phyloP scores from a whole-genome alignment of 768 basidiomycete genomes.

The Mycena floridula region DNA sequence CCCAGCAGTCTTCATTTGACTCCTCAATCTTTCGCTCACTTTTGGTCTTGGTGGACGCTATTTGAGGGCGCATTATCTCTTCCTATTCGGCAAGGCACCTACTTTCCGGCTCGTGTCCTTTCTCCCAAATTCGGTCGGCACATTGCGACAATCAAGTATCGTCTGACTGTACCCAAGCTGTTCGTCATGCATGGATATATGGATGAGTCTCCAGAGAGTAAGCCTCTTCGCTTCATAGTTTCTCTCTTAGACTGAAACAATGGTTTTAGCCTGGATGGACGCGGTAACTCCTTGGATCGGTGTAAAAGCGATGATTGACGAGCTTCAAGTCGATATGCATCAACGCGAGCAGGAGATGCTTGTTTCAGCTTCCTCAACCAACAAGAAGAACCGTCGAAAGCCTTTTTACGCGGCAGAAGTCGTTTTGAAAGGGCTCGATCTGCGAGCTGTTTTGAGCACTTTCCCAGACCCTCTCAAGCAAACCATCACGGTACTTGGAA shows the following conservation, averaged over 20 bases:
- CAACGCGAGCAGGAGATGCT: slow-evolving; percentile 81
- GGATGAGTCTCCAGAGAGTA: slow-evolving; percentile 66
- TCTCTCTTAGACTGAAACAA: slow-evolving; percentile 2
- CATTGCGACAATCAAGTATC: slow-evolving; percentile 88
- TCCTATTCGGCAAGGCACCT: slow-evolving; percentile 83
- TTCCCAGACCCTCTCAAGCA: slow-evolving; percentile 72
- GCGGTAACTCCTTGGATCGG: slow-evolving; percentile 80
- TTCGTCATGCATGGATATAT: slow-evolving; percentile 86
- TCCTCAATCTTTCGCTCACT: slow-evolving; percentile 80
- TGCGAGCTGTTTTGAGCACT: slow-evolving; percentile 72
- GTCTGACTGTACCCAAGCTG: slow-evolving; percentile 67
- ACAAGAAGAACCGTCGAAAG: slow-evolving; percentile 65
- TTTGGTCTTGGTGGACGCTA: slow-evolving; percentile 87
- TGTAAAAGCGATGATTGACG: slow-evolving; percentile 75
- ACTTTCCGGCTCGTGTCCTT: slow-evolving; percentile 63
- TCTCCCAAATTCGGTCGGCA: slow-evolving; percentile 87
- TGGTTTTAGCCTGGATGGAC: slow-evolving; percentile 58
- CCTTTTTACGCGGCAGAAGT: slow-evolving; percentile 87
- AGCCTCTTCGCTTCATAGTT: slow-evolving; percentile 10
- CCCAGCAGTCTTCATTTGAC: slow-evolving; percentile 80
- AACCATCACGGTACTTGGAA: slow-evolving; percentile 39
- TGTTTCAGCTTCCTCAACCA: slow-evolving; percentile 48
- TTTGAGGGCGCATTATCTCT: slow-evolving; percentile 77
- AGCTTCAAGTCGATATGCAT: slow-evolving; percentile 86
- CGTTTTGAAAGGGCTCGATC: slow-evolving; percentile 65